Conservation (phyloP, 768 basidiomycete genomes). For the Suillus discolor region DNA sequence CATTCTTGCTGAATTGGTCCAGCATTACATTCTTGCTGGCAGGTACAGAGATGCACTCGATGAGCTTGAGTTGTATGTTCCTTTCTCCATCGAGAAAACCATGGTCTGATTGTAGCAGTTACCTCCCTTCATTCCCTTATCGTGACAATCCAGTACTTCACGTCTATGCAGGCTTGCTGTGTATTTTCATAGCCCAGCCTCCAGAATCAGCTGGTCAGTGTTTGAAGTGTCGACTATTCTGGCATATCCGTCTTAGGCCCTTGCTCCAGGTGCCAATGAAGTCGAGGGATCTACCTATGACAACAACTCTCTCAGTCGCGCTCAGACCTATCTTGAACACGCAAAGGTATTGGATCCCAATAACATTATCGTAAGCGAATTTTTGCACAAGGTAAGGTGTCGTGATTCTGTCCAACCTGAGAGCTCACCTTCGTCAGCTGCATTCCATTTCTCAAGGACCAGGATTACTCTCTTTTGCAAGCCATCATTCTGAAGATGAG, state of each 20-base stretch:
- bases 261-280: neutral
- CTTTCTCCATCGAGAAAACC: slow-evolving; percentile 7
- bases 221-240: slow-evolving; percentile 2
- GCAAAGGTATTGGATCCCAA: slow-evolving; percentile 60
- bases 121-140: slow-evolving; percentile 86
- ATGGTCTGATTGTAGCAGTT: slow-evolving; percentile 46
- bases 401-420: neutral
- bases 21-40: slow-evolving; percentile 60
- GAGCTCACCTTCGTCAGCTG: neutral
- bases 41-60: slow-evolving; percentile 74
- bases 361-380: slow-evolving; percentile 52
- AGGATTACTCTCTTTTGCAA: slow-evolving; percentile 2
- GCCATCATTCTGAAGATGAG: neutral
- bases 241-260: neutral
- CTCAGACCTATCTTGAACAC: slow-evolving; percentile 67
- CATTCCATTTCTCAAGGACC: slow-evolving; percentile 26
- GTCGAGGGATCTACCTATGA: slow-evolving; percentile 14
- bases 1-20: slow-evolving; percentile 75
- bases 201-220: slow-evolving; percentile 8
- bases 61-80: slow-evolving; percentile 79
- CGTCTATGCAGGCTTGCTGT: slow-evolving; percentile 79
- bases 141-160: slow-evolving; percentile 81
- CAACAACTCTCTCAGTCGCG: slow-evolving; percentile 46
- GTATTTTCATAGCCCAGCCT: slow-evolving; percentile 60
- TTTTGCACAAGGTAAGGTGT: slow-evolving; percentile 54